Base-by-base conservation (phyloP, 2,329 filamentous ascomycete species). In the Eutypella sp. region DNA sequence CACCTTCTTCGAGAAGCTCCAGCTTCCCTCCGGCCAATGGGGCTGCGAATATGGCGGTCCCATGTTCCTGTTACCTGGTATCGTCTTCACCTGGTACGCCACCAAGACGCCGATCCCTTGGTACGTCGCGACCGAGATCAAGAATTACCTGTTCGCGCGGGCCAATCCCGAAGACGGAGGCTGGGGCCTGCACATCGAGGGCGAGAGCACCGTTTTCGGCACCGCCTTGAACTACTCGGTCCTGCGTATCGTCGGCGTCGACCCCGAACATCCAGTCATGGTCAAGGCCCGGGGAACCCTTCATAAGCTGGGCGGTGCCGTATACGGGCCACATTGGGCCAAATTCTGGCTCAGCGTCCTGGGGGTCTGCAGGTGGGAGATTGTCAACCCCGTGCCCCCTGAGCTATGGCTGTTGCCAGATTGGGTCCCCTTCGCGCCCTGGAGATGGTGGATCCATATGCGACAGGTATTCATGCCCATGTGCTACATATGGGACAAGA, bases 391-490 rank as follows among this genome's bases (percentile, higher is more conserved):
- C 1, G 83, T 93, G 2, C 93, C 93, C 1, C 88, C 93, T 0
- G 93, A 99, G 70, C 66, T 97, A 38, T 99, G 93, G 93, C 74
- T 96, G 34, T 70, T 96, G 3, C 91, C 91, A 0, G 88, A 96
- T 64, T 96, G 89, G 89, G 78, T 89, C 3, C 91, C 91, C 1
- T 78, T 96, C 60, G 83, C 89, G 5, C 92, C 92, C 0, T 95
- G 90, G 89, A 76, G 89, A 54, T 96, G 92, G 91, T 96, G 91
- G 92, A 88, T 97, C 58, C 93, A 99, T 59, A 96, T 96, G 67
- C 89, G 93, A n/a, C 83, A 87, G 67, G 91, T 99, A n/a, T 96
- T 92, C 59, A 65, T 96, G 41, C 86, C 91, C 5, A 96, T 97
- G 89, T 83, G 86, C 1, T 96, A 87, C 61, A 67, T 97, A 36